phyloP scores from a whole-genome alignment of 2,329 filamentous ascomycete species.

The Cordyceps farinosa region DNA sequence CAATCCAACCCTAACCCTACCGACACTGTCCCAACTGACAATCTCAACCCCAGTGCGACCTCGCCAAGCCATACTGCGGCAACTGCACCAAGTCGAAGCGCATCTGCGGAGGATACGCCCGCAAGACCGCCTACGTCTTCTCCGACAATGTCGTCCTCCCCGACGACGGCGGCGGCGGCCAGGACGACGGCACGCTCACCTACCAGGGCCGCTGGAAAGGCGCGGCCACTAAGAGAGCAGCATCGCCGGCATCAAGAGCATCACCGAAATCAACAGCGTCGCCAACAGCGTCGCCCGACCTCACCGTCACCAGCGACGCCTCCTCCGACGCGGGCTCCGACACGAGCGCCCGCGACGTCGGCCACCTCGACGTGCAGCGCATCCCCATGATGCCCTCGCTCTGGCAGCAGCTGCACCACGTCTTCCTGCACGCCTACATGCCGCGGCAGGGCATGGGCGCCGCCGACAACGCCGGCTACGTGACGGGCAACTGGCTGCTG shows the following conservation, averaged over 20 bases:
- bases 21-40: background rate
- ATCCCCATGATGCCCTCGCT: slow-evolving; percentile 10
- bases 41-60: slow-evolving; percentile 15
- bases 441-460: background rate
- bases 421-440: slow-evolving; percentile 16
- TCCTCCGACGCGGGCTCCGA: background rate
- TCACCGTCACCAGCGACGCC: background rate
- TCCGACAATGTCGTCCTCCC: slow-evolving; percentile 16
- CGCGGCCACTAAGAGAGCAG: background rate
- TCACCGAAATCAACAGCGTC: too few species aligned
- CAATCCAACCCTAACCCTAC: too few species aligned
- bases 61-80: slow-evolving; percentile 15
- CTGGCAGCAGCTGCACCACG: slow-evolving; percentile 18
- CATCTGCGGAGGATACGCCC: slow-evolving; percentile 16
- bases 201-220: slow-evolving; percentile 15
- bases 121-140: slow-evolving; percentile 18
- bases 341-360: background rate
- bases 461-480: background rate
- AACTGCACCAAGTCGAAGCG: slow-evolving; percentile 20
- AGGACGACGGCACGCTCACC: slow-evolving; percentile 5
- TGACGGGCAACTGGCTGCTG: slow-evolving; percentile 17
- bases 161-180: background rate
- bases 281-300: too few species aligned
- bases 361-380: background rate
- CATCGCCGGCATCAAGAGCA: too few species aligned